Evolutionary conservation across 2,329 filamentous ascomycete genomes (phyloP).

Genomic region (Chaetomium globosum): DNA sequence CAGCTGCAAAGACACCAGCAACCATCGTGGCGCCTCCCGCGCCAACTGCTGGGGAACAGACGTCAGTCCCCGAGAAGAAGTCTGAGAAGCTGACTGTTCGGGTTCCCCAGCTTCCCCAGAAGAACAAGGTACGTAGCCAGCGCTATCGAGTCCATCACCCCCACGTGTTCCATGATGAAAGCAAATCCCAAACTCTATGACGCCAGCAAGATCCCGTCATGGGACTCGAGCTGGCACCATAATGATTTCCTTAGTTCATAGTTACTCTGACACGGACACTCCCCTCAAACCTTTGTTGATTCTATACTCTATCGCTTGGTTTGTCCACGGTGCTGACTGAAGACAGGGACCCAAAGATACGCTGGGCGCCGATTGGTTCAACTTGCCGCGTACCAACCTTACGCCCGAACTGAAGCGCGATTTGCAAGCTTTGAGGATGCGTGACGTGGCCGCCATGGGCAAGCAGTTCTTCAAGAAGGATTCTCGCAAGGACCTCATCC

Average conservation of each 20-base stretch:
- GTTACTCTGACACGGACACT: constrained; percentile 64
- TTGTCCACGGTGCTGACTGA: constrained; percentile 34
- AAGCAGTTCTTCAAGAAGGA: constrained; percentile 93
- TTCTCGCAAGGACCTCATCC: constrained; percentile 66
- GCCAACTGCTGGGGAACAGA: constrained; percentile 31
- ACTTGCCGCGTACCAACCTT: constrained; percentile 80
- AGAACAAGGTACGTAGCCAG: constrained; percentile 40
- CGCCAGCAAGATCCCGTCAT: constrained; percentile 78
- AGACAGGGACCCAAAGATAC: constrained; percentile 50
- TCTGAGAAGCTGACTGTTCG: constrained; percentile 39
- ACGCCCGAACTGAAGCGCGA: constrained; percentile 87
- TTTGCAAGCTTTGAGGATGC: constrained; percentile 85
- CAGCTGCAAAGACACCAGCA: constrained; percentile 27
- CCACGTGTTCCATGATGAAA: constrained; percentile 69
- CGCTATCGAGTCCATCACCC: constrained; percentile 1
- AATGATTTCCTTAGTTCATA: constrained; percentile 64
- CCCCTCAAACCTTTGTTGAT: constrained; percentile 45
- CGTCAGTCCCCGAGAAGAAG: constrained; percentile 28
- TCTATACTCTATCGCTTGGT: constrained; percentile 15
- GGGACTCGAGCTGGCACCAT: constrained; percentile 70
- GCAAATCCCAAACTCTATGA: constrained; percentile 71
- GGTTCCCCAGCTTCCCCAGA: constrained; percentile 37
- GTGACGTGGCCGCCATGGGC: constrained; percentile 76
- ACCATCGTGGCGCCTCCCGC: constrained; percentile 26
- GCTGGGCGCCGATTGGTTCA: constrained; percentile 82